Conservation (phyloP, 2,329 filamentous ascomycete genomes). For the Pseudogymnoascus sp. region DNA sequence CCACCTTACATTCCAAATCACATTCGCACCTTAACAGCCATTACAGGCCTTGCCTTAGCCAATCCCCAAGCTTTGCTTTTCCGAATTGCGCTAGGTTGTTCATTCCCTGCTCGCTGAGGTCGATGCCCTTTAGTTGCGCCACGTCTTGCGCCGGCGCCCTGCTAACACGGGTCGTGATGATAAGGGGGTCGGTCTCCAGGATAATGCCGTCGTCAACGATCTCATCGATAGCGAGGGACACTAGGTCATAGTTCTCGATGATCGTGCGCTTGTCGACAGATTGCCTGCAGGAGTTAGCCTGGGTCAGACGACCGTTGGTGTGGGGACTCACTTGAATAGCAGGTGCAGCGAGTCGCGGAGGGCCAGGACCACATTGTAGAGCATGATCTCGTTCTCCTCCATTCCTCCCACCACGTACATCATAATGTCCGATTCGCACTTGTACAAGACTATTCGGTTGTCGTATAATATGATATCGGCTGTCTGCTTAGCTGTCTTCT, state of each 20-base stretch:
- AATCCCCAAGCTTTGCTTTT: constrained; percentile 83
- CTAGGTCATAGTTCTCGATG: constrained; percentile 96
- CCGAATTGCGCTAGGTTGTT: constrained; percentile 91
- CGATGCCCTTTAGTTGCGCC: constrained; percentile 80
- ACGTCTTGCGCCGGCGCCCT: constrained; percentile 85
- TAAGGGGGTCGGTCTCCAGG: constrained; percentile 91
- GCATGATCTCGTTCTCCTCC: constrained; percentile 93
- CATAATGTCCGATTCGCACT: constrained; percentile 96
- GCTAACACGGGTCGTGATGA: constrained; percentile 87
- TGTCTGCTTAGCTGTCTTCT: constrained; percentile 93
- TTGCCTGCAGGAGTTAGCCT: constrained; percentile 49
- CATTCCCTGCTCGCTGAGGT: constrained; percentile 90
- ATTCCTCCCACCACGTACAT: constrained; percentile 83
- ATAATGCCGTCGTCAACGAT: constrained; percentile 94
- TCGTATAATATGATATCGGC: constrained; percentile 97
- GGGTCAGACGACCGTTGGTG: background rate
- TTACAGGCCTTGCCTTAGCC: constrained; percentile 76
- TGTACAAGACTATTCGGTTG: constrained; percentile 93
- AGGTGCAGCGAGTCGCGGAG: constrained; percentile 84
- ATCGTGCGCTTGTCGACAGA: constrained; percentile 96
- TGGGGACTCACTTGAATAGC: constrained; percentile 66
- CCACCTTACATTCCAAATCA: constrained; percentile 14
- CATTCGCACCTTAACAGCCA: constrained; percentile 21
- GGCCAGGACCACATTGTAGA: constrained; percentile 92
- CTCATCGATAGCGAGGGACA: constrained; percentile 89